Evolutionary conservation across 352 stramenopile species (phyloP).

Genomic region (Phytophthora ramorum): DNA sequence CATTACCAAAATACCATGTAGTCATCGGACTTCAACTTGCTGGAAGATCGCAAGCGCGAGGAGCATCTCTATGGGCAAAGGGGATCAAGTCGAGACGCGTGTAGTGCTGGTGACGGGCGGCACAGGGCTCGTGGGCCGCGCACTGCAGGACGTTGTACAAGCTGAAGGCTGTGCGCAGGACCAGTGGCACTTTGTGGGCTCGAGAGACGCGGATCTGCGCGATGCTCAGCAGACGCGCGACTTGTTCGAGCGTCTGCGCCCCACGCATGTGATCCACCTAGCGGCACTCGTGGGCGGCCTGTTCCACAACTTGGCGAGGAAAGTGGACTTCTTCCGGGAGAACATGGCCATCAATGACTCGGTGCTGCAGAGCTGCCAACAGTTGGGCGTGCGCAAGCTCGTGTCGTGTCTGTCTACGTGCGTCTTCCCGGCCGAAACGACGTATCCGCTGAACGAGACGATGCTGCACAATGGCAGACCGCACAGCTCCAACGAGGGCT

Average conservation of each 20-base stretch:
- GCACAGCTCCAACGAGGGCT: slow-evolving; percentile 91
- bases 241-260: slow-evolving; percentile 94
- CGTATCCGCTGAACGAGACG: slow-evolving; percentile 98
- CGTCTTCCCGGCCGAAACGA: slow-evolving; percentile 98
- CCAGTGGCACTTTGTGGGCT: slow-evolving; percentile 94
- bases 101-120: slow-evolving; percentile 96
- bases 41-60: not conserved
- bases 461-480: slow-evolving; percentile 94
- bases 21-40: not conserved
- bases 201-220: slow-evolving; percentile 95
- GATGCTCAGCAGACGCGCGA: slow-evolving; percentile 77
- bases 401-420: slow-evolving; percentile 98
- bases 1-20: not conserved
- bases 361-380: slow-evolving; percentile 96
- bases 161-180: slow-evolving; percentile 45
- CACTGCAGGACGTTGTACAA: slow-evolving; percentile 69
- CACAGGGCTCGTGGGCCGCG: slow-evolving; percentile 93
- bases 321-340: slow-evolving; percentile 99
- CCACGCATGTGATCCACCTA: slow-evolving; percentile 98
- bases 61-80: slow-evolving; percentile 2
- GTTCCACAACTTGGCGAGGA: slow-evolving; percentile 83
- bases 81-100: slow-evolving; percentile 1
- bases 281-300: slow-evolving; percentile 94
- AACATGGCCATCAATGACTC: slow-evolving; percentile 99
- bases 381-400: slow-evolving; percentile 92